These are phyloP conservation scores for Rauvolfia tetraphylla DNA, from an alignment of 257 asterid species.

Conservation along the genomic window DNA sequence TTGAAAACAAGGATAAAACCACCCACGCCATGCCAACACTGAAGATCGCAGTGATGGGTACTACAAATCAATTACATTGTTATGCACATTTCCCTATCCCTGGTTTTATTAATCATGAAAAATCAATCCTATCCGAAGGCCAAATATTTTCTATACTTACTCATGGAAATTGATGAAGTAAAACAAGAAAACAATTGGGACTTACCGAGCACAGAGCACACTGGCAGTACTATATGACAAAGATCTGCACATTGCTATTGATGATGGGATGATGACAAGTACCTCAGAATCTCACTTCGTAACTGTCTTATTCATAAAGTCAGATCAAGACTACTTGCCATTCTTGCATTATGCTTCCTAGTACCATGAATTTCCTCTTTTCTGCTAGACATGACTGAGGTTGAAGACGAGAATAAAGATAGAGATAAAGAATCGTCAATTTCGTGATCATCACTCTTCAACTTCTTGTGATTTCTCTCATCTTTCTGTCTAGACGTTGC, in stretches of 20 bases:
- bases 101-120: slow-evolving; percentile 5
- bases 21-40: background rate
- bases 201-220: slow-evolving; percentile 36
- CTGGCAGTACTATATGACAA: slow-evolving; percentile 24
- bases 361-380: slow-evolving; percentile 17
- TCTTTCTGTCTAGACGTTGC: slow-evolving; percentile 11
- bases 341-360: slow-evolving; percentile 25
- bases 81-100: slow-evolving; percentile 17
- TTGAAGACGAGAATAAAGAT: slow-evolving; percentile 51
- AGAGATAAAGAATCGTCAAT: slow-evolving; percentile 46
- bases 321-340: slow-evolving; percentile 57
- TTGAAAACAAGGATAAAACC: too few relatives aligned
- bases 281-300: slow-evolving; percentile 74
- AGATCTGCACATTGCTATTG: slow-evolving; percentile 23
- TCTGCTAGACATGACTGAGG: slow-evolving; percentile 12
- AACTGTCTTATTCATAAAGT: slow-evolving; percentile 71
- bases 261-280: slow-evolving; percentile 32
- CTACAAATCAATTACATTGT: too few relatives aligned
- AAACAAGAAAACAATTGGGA: slow-evolving; percentile 22
- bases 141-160: slow-evolving; percentile 18
- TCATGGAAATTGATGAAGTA: slow-evolving; percentile 36
- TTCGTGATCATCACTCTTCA: slow-evolving; percentile 26
- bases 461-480: slow-evolving; percentile 15
- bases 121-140: slow-evolving; percentile 11
- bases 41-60: background rate